A percentile compares a stretch with the other conserved stretches of the same genome.
phyloP scores from a whole-genome alignment of 108 stramenopile species.

The Fragilaria crotonensis region DNA sequence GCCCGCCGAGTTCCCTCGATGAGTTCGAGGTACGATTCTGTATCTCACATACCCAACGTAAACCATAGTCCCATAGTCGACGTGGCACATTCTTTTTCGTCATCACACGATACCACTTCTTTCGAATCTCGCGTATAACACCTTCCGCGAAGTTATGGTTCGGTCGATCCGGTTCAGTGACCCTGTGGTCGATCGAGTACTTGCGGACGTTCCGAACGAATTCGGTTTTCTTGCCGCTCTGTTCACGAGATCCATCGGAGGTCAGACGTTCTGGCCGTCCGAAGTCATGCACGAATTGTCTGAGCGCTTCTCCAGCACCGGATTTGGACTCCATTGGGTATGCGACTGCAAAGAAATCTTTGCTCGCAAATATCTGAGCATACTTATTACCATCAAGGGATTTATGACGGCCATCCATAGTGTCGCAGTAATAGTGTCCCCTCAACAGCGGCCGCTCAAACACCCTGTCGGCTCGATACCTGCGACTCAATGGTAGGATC shows the following conservation, averaged over 20 bases:
- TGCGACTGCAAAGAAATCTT: too few species aligned
- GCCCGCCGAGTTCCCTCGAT: not conserved
- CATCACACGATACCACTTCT: constrained; percentile 12
- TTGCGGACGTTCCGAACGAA: constrained; percentile 1
- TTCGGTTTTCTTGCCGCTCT: too few species aligned
- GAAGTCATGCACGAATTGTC: not conserved
- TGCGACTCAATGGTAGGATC: constrained; percentile 12
- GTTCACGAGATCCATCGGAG: constrained; percentile 2
- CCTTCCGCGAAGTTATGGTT: too few species aligned
- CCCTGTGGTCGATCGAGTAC: too few species aligned
- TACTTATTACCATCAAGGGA: constrained; percentile 3
- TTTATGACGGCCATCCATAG: not conserved
- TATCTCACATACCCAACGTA: too few species aligned
- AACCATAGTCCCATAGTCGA: constrained; percentile 5
- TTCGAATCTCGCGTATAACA: too few species aligned
- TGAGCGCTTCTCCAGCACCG: not conserved
- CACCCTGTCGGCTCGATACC: constrained; percentile 14
- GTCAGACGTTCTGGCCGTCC: not conserved
- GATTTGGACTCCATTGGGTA: too few species aligned
- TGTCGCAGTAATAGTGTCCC: constrained; percentile 7
- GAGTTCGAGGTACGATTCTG: not conserved
- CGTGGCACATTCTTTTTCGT: not conserved
- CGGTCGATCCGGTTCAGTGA: too few species aligned
- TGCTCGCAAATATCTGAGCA: constrained; percentile 1
- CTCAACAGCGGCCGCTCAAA: not conserved